Base-by-base conservation (phyloP, 2,329 filamentous ascomycete species). In the Alternaria solani region DNA sequence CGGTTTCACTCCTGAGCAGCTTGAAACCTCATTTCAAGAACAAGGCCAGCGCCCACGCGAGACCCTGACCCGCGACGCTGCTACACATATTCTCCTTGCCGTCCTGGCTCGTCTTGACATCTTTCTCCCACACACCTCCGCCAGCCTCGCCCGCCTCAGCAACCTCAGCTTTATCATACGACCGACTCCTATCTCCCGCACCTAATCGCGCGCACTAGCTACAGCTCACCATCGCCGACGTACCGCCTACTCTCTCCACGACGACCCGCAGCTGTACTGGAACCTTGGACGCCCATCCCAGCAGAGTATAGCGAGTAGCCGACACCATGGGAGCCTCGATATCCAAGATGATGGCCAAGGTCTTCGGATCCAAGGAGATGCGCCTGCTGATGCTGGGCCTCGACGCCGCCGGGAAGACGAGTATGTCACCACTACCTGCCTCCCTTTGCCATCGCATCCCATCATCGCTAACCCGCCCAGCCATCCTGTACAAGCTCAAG, bases 401-500 rank as follows among this genome's bases (percentile, higher is more conserved):
- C 69, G 95, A 99, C 81, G 95, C 95, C 64, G 95, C 95, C 57
- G 95, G 95, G 82, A 99, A 99, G 87, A 99, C 95, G 34, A 98
- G 82, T 85, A 81, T 61, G 82, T 54, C 48, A 20, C 36, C 30
- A 30, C 44, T 36, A 25, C 26, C 8, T 36, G 30, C 26, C 8
- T 11, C 5, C 11, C 14, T 41, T 12, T 8, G 32, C 42, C 38
- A 39, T 30, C 48, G 28, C 38, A 39, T 18, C 32, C 32, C 43
- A 6, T 49, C 25, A 42, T 28, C 51, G 60, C 70, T 76, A 51
- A 75, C 61, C 20, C 36, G 43, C 43, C 34, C 44, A 85, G 83
- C 95, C 76, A 99, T 99, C 80, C 90, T 99, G 75, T 99, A 99
- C 87, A 99, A 99, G 89, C 90, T 99, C 82, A 99, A 99, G 89